These are phyloP conservation scores for Colletotrichum neosansevieriae DNA, from an alignment of 2,329 filamentous ascomycete genomes.

Conservation along the genomic window DNA sequence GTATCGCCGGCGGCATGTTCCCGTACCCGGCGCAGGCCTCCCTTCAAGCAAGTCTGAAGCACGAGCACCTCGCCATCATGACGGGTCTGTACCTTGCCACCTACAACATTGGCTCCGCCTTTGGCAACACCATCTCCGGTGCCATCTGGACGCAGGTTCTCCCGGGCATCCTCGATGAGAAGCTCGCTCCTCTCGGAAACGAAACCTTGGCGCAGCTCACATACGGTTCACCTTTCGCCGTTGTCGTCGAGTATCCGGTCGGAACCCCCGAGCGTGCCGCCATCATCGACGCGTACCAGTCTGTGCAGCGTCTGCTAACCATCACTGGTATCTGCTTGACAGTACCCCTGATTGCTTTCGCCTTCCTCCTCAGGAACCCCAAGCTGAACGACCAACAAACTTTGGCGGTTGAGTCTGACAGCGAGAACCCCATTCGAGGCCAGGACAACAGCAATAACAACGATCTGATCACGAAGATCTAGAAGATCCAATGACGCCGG, in stretches of 20 bases:
- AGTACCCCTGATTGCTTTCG: constrained; percentile 60
- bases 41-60: constrained; percentile 55
- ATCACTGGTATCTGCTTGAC: constrained; percentile 63
- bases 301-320: constrained; percentile 59
- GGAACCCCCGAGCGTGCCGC: constrained; percentile 57
- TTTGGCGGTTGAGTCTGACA: constrained; percentile 48
- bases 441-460: constrained; percentile 9
- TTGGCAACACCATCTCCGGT: constrained; percentile 71
- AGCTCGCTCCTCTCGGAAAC: constrained; percentile 49
- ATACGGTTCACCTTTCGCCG: constrained; percentile 52
- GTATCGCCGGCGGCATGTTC: constrained; percentile 74
- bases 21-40: constrained; percentile 62
- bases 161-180: constrained; percentile 55
- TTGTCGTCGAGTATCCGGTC: constrained; percentile 51
- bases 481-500: not conserved
- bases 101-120: constrained; percentile 72
- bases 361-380: constrained; percentile 57
- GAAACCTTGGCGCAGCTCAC: constrained; percentile 51
- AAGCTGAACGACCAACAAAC: constrained; percentile 60
- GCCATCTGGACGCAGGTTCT: constrained; percentile 73
- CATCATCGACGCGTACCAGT: constrained; percentile 59
- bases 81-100: constrained; percentile 72
- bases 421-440: not conserved
- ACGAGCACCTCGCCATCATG: constrained; percentile 71
- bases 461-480: constrained; percentile 12